These are phyloP conservation scores for Diphasiastrum complanatum DNA, from an alignment of 83 land plant genomes.

Conservation along the genomic window DNA sequence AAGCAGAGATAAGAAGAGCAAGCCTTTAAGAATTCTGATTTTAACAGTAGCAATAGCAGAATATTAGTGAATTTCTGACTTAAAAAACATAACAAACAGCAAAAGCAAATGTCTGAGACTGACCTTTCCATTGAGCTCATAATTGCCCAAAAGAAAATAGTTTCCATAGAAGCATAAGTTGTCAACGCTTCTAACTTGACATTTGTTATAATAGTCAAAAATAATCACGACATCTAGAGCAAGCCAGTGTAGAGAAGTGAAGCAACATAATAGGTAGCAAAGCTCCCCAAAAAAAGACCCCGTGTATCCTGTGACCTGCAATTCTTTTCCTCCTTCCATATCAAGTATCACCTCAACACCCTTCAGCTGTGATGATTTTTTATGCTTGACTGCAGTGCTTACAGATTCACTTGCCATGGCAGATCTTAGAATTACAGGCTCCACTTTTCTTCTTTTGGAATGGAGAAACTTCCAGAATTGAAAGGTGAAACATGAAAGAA, in stretches of 20 bases:
- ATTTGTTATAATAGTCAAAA: conserved; percentile 35
- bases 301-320: conserved; percentile 29
- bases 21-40: too few relatives aligned
- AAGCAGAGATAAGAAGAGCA: too few relatives aligned
- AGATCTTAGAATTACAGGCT: conserved; percentile 7
- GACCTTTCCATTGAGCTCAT: conserved; percentile 33
- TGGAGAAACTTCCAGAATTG: neutral
- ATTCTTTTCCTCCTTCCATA: neutral
- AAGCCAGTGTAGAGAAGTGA: conserved; percentile 30
- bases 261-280: conserved; percentile 33
- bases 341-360: neutral
- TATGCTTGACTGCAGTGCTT: neutral
- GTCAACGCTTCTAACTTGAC: conserved; percentile 36
- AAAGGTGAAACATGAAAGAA: neutral
- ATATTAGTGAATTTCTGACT: too few relatives aligned
- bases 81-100: neutral
- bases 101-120: neutral
- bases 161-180: conserved; percentile 39
- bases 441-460: neutral
- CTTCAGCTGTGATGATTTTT: neutral
- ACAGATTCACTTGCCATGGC: too few relatives aligned
- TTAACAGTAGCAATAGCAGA: neutral
- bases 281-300: conserved; percentile 32
- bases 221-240: conserved; percentile 26
- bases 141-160: conserved; percentile 30